Conservation (phyloP, 257 asterid species). For the Solanum virginianum region DNA sequence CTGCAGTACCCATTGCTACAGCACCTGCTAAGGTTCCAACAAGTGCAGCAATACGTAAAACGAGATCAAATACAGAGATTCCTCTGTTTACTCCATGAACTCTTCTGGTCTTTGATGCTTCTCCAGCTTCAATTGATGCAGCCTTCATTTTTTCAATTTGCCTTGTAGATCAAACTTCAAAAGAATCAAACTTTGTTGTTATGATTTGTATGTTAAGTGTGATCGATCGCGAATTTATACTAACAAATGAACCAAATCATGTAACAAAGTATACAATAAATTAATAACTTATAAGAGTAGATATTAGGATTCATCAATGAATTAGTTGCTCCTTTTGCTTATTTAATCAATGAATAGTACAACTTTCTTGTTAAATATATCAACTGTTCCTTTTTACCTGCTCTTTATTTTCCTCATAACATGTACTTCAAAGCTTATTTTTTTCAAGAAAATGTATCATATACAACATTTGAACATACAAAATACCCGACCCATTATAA, state of each 20-base stretch:
- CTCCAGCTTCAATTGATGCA: constrained; percentile 15
- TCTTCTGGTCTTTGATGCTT: not conserved
- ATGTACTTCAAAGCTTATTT: not conserved
- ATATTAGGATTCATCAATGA: not conserved
- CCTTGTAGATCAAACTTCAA: not conserved
- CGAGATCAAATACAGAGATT: constrained; percentile 36
- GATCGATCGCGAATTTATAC: not conserved
- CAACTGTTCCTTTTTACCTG: not conserved
- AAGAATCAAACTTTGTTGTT: not conserved
- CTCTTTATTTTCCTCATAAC: not conserved
- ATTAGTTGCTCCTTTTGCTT: not conserved
- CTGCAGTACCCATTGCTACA: constrained; percentile 63
- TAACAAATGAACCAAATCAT: not conserved
- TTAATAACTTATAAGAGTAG: not conserved
- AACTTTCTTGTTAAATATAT: not conserved
- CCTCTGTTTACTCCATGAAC: constrained; percentile 21
- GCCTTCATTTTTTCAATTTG: constrained; percentile 23
- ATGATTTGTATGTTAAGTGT: not conserved
- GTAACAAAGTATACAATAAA: not conserved
- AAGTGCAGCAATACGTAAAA: constrained; percentile 46
- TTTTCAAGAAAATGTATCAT: not conserved
- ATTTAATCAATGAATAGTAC: not conserved
- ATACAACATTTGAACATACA: too few relatives aligned
- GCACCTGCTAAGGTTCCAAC: constrained; percentile 60
- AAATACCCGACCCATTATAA: not conserved